Conservation (phyloP, 176 grass and related monocot species). For the Otatea glauca region DNA sequence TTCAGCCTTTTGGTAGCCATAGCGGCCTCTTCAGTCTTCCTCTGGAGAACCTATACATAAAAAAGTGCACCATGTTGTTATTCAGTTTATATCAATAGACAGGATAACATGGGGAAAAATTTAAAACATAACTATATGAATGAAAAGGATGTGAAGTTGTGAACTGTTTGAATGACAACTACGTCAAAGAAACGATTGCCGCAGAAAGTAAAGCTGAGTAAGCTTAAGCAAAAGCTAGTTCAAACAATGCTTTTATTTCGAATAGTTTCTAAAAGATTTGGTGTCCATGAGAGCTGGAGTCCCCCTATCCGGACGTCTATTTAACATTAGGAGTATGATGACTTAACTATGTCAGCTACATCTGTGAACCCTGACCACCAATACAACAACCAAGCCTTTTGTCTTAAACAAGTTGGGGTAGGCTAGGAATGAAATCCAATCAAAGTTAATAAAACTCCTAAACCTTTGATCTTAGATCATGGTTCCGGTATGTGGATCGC, state of each 20-base stretch:
- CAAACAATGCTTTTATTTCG: neutral
- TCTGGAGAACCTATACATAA: constrained; percentile 79
- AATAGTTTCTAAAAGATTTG: neutral
- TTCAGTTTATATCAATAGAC: constrained; percentile 35
- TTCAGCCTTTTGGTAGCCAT: constrained; percentile 98
- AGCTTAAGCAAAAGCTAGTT: neutral
- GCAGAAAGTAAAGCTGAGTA: neutral
- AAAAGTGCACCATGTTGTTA: constrained; percentile 14
- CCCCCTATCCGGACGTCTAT: neutral
- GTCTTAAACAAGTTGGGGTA: too few species aligned
- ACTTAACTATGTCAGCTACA: neutral
- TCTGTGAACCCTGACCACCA: neutral
- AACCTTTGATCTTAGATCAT: too few species aligned
- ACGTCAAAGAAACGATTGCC: neutral
- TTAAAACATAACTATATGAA: constrained; percentile 4
- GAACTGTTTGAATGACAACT: neutral
- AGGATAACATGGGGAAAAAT: neutral
- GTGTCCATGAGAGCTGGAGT: neutral
- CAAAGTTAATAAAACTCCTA: too few species aligned
- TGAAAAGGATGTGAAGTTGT: neutral
- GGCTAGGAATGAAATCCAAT: too few species aligned
- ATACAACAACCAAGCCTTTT: too few species aligned
- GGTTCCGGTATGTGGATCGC: too few species aligned
- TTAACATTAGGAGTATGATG: neutral
- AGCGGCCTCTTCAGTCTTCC: constrained; percentile 98